phyloP scores from a whole-genome alignment of 176 grass and related monocot species.

The Alloteropsis semialata region DNA sequence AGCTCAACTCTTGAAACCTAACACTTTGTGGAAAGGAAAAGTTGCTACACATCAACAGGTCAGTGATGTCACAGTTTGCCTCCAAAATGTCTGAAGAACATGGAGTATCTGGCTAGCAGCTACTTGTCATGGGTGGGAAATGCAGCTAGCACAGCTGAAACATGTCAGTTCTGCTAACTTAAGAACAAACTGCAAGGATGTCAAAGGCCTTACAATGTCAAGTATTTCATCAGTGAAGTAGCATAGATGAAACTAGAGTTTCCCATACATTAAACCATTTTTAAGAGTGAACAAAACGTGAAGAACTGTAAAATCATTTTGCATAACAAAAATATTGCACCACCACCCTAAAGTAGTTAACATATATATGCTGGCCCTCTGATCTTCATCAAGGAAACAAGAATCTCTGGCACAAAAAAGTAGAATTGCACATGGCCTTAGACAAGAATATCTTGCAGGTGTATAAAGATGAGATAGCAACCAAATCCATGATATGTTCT shows the following conservation, averaged over 20 bases:
- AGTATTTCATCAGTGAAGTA: not conserved
- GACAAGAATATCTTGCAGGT: slow-evolving; percentile 29
- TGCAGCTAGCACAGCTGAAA: not conserved
- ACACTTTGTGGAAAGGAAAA: slow-evolving; percentile 36
- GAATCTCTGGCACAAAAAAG: slow-evolving; percentile 1
- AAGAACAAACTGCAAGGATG: not conserved
- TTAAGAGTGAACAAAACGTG: not conserved
- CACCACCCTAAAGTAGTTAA: not conserved
- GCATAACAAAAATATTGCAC: not conserved
- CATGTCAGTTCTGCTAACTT: not conserved
- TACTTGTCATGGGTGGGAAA: slow-evolving; percentile 8
- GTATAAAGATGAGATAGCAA: slow-evolving; percentile 51
- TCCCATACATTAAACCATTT: not conserved
- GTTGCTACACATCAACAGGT: slow-evolving; percentile 19
- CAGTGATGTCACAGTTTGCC: slow-evolving; percentile 44
- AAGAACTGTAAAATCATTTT: not conserved
- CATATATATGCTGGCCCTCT: slow-evolving; percentile 3
- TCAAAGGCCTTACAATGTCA: not conserved
- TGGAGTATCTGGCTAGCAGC: slow-evolving; percentile 1
- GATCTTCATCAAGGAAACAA: slow-evolving; percentile 24
- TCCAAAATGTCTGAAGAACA: slow-evolving; percentile 32
- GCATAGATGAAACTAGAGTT: not conserved
- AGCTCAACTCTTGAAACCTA: not conserved
- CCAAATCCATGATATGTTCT: slow-evolving; percentile 40
- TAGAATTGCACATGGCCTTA: not conserved